These are phyloP conservation scores for Coniochaeta prunicola DNA, from an alignment of 2,329 filamentous ascomycete species.

Conservation along the genomic window DNA sequence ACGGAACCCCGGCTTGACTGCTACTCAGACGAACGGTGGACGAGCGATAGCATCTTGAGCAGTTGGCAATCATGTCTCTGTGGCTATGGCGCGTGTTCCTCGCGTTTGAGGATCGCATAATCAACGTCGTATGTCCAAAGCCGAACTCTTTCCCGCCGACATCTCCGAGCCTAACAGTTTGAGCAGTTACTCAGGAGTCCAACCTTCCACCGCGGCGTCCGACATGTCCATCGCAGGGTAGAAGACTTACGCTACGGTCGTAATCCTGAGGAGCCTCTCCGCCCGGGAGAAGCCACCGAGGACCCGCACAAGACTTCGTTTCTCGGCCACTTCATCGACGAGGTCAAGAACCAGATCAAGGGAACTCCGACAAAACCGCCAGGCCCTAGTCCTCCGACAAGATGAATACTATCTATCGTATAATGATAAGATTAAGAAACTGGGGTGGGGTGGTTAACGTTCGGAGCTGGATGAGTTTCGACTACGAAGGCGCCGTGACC, in stretches of 20 bases:
- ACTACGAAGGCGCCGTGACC: too few species aligned
- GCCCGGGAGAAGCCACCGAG: slow-evolving; percentile 43
- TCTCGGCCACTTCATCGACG: slow-evolving; percentile 39
- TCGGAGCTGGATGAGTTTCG: too few species aligned
- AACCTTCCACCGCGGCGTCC: slow-evolving; percentile 43
- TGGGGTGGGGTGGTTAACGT: too few species aligned
- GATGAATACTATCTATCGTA: slow-evolving; percentile 6
- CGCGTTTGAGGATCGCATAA: not conserved
- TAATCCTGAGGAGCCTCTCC: slow-evolving; percentile 41
- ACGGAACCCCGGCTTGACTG: not conserved
- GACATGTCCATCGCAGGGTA: slow-evolving; percentile 42
- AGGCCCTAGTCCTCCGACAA: slow-evolving; percentile 12
- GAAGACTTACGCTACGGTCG: slow-evolving; percentile 41
- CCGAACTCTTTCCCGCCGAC: not conserved
- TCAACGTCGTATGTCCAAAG: not conserved
- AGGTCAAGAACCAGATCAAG: slow-evolving; percentile 41
- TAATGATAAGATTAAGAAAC: not conserved
- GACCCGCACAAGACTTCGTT: slow-evolving; percentile 28
- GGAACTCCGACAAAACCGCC: slow-evolving; percentile 35
- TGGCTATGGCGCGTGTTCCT: not conserved
- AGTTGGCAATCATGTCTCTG: not conserved
- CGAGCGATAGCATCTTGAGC: not conserved
- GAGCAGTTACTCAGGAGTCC: slow-evolving; percentile 41
- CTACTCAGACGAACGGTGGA: not conserved
- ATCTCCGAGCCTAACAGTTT: not conserved